A percentile compares a stretch with the other conserved stretches of the same genome.
These are phyloP conservation scores for Agaricus sinodeliciosus DNA, from an alignment of 768 basidiomycete species.

Conservation along the genomic window DNA sequence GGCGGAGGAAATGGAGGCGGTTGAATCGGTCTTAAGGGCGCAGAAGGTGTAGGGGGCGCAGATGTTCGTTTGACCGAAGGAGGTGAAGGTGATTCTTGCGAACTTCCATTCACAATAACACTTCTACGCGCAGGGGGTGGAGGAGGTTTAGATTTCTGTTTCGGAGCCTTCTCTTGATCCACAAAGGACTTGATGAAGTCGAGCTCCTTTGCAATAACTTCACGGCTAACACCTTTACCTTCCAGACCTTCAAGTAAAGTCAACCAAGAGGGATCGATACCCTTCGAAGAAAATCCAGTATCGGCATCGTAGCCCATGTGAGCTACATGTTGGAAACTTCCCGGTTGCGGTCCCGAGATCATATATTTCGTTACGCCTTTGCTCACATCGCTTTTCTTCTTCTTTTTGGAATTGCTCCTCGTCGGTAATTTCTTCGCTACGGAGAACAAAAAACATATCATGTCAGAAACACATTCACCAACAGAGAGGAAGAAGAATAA, in stretches of 20 bases:
- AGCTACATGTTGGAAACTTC: constrained; percentile 83
- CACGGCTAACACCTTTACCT: constrained; percentile 55
- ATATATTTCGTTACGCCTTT: constrained; percentile 86
- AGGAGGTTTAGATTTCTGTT: constrained; percentile 44
- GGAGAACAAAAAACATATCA: background rate
- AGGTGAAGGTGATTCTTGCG: constrained; percentile 30
- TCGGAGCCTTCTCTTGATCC: constrained; percentile 29
- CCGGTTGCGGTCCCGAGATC: constrained; percentile 76
- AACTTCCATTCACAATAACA: constrained; percentile 17
- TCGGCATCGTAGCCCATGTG: constrained; percentile 94
- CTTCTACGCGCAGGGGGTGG: constrained; percentile 36
- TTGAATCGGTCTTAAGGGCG: constrained; percentile 22
- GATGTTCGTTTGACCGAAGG: constrained; percentile 24
- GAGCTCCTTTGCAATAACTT: constrained; percentile 70
- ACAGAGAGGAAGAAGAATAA: too few relatives aligned
- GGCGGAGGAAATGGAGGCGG: constrained; percentile 24
- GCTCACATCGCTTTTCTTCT: constrained; percentile 52
- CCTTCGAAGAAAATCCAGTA: constrained; percentile 77
- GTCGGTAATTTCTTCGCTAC: constrained; percentile 14
- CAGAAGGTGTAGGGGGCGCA: constrained; percentile 29
- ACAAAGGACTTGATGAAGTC: constrained; percentile 88
- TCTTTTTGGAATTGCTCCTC: constrained; percentile 44
- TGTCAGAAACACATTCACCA: background rate
- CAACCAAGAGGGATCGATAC: constrained; percentile 89
- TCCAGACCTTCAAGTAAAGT: constrained; percentile 63